phyloP scores from a whole-genome alignment of 192 early-diverging fungal species.

The Coemansia sp. region DNA sequence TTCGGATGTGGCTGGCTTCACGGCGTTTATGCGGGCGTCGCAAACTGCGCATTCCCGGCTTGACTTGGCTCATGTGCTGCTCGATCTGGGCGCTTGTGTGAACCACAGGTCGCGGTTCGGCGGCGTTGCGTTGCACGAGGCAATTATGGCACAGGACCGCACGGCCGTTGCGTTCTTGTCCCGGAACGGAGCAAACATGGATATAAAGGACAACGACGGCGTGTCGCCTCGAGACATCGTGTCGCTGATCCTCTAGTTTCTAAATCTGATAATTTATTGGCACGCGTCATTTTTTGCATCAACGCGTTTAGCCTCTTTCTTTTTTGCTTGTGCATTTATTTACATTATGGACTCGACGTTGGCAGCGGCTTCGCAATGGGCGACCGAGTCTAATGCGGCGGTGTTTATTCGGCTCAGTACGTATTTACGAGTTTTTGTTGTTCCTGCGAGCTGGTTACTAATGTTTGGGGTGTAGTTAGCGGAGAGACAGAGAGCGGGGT shows the following conservation, averaged over 20 bases:
- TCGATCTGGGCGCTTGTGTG: slow-evolving; percentile 42
- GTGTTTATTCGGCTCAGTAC: slow-evolving; percentile 40
- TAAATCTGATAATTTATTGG: neutral
- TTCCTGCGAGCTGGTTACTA: too few relatives aligned
- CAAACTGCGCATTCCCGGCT: slow-evolving; percentile 40
- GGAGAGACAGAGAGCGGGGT: slow-evolving; percentile 34
- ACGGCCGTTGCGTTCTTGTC: slow-evolving; percentile 40
- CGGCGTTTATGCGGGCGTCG: slow-evolving; percentile 52
- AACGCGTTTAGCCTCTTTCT: neutral
- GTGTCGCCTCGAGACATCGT: slow-evolving; percentile 53
- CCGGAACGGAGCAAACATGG: slow-evolving; percentile 40
- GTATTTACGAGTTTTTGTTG: neutral
- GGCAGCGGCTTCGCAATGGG: slow-evolving; percentile 48
- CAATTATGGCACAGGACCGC: slow-evolving; percentile 50
- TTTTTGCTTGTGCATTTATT: neutral
- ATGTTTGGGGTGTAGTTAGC: slow-evolving; percentile 20
- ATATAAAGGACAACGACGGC: slow-evolving; percentile 45
- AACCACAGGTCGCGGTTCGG: slow-evolving; percentile 49
- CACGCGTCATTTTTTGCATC: slow-evolving; percentile 3
- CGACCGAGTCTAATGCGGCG: slow-evolving; percentile 39
- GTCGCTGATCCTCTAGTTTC: slow-evolving; percentile 24
- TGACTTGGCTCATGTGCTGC: slow-evolving; percentile 34
- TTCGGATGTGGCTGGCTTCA: slow-evolving; percentile 45
- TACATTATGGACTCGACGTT: slow-evolving; percentile 28
- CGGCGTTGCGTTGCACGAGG: slow-evolving; percentile 49